A percentile compares a stretch with the other conserved stretches of the same genome.
Evolutionary conservation across 805 yeast species (phyloP).

Genomic region (Ogataea paraovalis): DNA sequence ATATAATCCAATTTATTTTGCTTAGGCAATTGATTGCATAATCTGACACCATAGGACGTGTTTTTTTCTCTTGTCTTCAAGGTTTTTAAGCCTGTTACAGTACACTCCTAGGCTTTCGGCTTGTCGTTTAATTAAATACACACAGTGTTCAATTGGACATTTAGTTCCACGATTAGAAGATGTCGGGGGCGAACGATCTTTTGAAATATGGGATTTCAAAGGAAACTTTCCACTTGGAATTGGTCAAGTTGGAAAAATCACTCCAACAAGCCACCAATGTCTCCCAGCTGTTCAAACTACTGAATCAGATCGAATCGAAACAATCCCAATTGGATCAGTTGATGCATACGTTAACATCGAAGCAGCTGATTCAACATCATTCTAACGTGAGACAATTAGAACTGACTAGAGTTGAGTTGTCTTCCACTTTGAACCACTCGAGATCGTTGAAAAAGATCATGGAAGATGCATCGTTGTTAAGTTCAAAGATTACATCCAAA

Average conservation of each 20-base stretch:
- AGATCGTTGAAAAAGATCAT: conserved; percentile 51
- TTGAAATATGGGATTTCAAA: conserved; percentile 12
- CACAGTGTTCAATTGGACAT: too few species aligned
- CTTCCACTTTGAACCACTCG: conserved; percentile 55
- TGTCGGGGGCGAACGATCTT: conserved; percentile 1
- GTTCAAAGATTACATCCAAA: conserved; percentile 62
- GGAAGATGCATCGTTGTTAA: conserved; percentile 58
- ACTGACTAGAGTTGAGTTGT: conserved; percentile 57
- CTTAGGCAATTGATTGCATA: too few species aligned
- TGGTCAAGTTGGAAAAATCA: conserved; percentile 18
- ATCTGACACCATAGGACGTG: too few species aligned
- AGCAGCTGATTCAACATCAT: conserved; percentile 37
- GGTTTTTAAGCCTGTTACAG: too few species aligned
- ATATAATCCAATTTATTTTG: too few species aligned
- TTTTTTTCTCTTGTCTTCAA: too few species aligned
- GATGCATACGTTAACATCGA: conserved; percentile 21
- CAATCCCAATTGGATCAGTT: conserved; percentile 24
- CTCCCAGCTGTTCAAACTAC: conserved; percentile 20
- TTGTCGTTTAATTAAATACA: too few species aligned
- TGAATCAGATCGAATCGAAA: conserved; percentile 21
- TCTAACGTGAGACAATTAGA: conserved; percentile 45
- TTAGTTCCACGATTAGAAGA: neutral
- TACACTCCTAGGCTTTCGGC: too few species aligned
- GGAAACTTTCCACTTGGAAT: conserved; percentile 19
- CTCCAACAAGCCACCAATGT: conserved; percentile 23